These are phyloP conservation scores for Malus hybrid DNA, from an alignment of 331 rosid species.

Conservation along the genomic window DNA sequence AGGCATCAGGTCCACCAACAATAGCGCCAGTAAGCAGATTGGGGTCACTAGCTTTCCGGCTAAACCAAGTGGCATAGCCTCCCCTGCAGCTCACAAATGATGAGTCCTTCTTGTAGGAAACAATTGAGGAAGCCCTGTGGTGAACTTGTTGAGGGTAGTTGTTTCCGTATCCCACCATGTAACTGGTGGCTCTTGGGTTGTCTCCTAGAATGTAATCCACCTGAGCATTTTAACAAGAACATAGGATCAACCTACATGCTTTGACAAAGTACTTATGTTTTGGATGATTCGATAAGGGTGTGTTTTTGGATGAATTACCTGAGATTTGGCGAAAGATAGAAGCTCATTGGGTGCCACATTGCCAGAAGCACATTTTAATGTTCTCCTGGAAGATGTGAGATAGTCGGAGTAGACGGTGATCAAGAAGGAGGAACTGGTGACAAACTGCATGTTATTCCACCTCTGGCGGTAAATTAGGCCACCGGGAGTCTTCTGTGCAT, in stretches of 20 bases:
- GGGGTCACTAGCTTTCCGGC: conserved; percentile 68
- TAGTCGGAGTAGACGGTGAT: conserved; percentile 92
- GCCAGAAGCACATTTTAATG: conserved; percentile 61
- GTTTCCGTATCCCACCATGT: conserved; percentile 93
- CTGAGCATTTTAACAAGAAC: conserved; percentile 23
- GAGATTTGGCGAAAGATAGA: conserved; percentile 69
- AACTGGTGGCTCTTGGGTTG: conserved; percentile 95
- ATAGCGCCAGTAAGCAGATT: conserved; percentile 75
- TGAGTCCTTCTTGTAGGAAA: conserved; percentile 65
- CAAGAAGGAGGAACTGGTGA: conserved; percentile 77
- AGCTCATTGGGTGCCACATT: conserved; percentile 59
- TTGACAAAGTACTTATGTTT: neutral
- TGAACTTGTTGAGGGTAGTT: conserved; percentile 86
- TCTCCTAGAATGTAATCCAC: conserved; percentile 97
- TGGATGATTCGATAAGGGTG: neutral
- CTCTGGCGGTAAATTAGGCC: conserved; percentile 89
- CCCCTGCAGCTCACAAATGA: conserved; percentile 79
- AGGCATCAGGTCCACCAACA: conserved; percentile 98
- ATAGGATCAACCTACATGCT: neutral
- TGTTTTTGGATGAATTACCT: conserved; percentile 26
- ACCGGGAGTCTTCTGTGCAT: conserved; percentile 86
- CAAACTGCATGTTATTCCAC: conserved; percentile 99
- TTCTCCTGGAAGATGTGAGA: conserved; percentile 52
- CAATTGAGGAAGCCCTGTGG: conserved; percentile 94
- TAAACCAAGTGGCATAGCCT: conserved; percentile 89